A percentile compares a stretch with the other conserved stretches of the same genome.
Evolutionary conservation across 176 grass and related monocot genomes (phyloP).

Genomic region (Paspalum notatum): DNA sequence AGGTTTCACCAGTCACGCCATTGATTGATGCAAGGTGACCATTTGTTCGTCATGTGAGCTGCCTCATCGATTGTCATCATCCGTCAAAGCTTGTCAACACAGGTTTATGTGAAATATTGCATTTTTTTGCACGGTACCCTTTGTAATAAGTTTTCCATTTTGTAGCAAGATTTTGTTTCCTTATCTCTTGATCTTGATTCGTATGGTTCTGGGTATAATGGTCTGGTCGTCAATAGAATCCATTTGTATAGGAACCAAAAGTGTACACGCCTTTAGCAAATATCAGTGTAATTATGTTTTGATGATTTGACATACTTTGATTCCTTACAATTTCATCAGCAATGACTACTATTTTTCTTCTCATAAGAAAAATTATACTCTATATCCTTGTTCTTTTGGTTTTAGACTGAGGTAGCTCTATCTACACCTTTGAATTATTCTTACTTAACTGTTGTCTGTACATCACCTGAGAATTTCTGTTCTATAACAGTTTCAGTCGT

Average conservation of each 20-base stretch:
- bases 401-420: not conserved
- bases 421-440: not conserved
- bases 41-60: not conserved
- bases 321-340: not conserved
- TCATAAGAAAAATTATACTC: not conserved
- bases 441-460: not conserved
- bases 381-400: not conserved
- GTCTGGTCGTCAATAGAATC: not conserved
- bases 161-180: conserved; percentile 23
- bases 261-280: not conserved
- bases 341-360: not conserved
- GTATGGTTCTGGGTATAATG: not conserved
- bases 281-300: conserved; percentile 5
- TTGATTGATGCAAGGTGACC: conserved; percentile 28
- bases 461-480: conserved; percentile 3
- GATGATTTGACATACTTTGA: not conserved
- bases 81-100: conserved; percentile 18
- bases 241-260: not conserved
- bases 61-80: not conserved
- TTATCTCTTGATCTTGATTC: not conserved
- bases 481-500: not conserved
- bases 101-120: conserved; percentile 1
- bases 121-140: not conserved
- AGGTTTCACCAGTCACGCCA: conserved; percentile 57
- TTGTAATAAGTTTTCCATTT: conserved; percentile 27